Percentiles rank a stretch among this genome's conserved stretches.
These are phyloP conservation scores for Mucor ambiguus DNA, from an alignment of 371 early-diverging fungal species.

Conservation along the genomic window DNA sequence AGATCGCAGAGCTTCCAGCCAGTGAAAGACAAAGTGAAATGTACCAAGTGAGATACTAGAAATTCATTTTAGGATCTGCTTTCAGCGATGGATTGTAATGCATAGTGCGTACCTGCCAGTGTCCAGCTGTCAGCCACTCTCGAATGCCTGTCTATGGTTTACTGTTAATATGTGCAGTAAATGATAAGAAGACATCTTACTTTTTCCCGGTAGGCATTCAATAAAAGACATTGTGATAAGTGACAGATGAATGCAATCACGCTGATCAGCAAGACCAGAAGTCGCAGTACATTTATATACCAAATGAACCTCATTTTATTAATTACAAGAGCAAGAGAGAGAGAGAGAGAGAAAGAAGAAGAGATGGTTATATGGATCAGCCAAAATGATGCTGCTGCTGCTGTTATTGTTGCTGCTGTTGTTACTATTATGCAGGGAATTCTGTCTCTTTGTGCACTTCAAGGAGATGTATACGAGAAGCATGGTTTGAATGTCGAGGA, in stretches of 20 bases:
- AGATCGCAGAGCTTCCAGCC: constrained; percentile 23
- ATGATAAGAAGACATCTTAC: constrained; percentile 6
- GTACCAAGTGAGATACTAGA: constrained; percentile 42
- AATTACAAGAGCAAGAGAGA: neutral
- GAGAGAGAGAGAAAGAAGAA: neutral
- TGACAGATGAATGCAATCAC: constrained; percentile 28
- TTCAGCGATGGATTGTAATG: too few relatives aligned
- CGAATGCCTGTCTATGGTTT: constrained; percentile 29
- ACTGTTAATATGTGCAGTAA: neutral
- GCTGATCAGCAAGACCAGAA: constrained; percentile 20
- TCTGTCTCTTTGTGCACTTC: neutral
- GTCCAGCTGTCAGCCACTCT: constrained; percentile 37
- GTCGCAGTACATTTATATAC: constrained; percentile 6
- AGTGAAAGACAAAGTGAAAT: constrained; percentile 32
- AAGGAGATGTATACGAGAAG: constrained; percentile 7
- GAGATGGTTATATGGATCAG: neutral
- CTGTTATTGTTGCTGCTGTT: neutral
- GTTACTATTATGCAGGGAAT: constrained; percentile 18
- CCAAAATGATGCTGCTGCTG: neutral
- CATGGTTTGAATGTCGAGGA: neutral
- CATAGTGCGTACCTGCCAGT: constrained; percentile 39
- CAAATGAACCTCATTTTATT: constrained; percentile 10
- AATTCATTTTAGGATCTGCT: neutral
- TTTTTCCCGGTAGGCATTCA: constrained; percentile 30
- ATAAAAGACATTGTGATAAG: constrained; percentile 30